Conservation (phyloP, 2,329 filamentous ascomycete genomes). For the Rasamsonia emersonii region DNA sequence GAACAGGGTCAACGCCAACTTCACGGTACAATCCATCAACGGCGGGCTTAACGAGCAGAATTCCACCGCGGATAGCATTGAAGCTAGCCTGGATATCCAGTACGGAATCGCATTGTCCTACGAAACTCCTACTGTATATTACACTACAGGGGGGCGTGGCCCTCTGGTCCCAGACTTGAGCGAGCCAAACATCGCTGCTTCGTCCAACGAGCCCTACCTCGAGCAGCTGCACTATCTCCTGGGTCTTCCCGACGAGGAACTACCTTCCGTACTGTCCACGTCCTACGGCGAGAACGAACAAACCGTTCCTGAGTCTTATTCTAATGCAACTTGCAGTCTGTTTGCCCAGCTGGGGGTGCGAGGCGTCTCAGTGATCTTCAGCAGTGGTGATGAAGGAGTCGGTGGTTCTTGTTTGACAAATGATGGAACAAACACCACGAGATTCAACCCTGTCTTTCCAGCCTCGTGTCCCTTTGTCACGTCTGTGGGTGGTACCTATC, state of each 20-base stretch:
- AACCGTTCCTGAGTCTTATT: conserved; percentile 8
- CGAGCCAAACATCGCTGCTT: conserved; percentile 29
- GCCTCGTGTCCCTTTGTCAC: conserved; percentile 56
- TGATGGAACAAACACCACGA: conserved; percentile 44
- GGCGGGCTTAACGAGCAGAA: conserved; percentile 45
- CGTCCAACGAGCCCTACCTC: conserved; percentile 59
- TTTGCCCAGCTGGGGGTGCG: conserved; percentile 58
- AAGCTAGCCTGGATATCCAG: conserved; percentile 59
- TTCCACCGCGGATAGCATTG: conserved; percentile 36
- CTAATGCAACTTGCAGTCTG: conserved; percentile 44
- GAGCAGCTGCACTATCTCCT: conserved; percentile 55
- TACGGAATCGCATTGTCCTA: conserved; percentile 50
- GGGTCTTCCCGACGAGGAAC: conserved; percentile 41
- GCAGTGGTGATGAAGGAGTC: conserved; percentile 55
- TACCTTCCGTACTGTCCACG: conserved; percentile 59
- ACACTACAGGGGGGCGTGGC: conserved; percentile 51
- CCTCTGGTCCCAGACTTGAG: conserved; percentile 43
- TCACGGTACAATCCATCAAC: conserved; percentile 50
- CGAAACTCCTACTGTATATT: conserved; percentile 49
- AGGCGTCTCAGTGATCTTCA: conserved; percentile 59
- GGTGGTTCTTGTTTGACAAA: conserved; percentile 48
- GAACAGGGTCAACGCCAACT: conserved; percentile 43
- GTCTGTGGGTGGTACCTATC: conserved; percentile 50
- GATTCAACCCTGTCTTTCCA: conserved; percentile 48
- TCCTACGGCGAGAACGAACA: conserved; percentile 64